Conservation (phyloP, 2,329 filamentous ascomycete genomes). For the Claviceps citrina region DNA sequence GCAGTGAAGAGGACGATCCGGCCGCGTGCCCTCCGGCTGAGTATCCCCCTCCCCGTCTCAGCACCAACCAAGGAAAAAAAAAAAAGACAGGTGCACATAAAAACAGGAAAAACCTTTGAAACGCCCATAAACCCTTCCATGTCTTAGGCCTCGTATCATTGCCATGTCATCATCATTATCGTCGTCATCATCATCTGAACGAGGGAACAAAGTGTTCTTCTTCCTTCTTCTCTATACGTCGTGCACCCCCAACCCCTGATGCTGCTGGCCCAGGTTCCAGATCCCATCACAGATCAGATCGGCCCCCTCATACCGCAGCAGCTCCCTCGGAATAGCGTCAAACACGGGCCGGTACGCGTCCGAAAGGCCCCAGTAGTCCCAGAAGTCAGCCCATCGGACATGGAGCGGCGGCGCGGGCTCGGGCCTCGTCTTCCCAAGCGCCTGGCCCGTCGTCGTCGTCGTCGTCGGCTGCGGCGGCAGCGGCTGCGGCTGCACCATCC, state of each 20-base stretch:
- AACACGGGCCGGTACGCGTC: constrained; percentile 10
- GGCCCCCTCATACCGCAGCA: constrained; percentile 9
- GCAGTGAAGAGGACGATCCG: no score
- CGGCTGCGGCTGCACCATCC: constrained; percentile 5
- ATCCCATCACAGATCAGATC: constrained; percentile 14
- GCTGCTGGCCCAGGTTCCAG: constrained; percentile 12
- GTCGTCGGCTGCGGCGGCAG: constrained; percentile 6
- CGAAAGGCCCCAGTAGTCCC: constrained; percentile 9
- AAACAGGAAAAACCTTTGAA: no score
- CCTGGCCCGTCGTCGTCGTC: no score
- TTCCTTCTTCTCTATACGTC: no score
- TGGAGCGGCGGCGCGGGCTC: constrained; percentile 6
- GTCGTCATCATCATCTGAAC: no score
- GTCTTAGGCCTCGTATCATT: no score
- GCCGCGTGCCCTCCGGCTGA: no score
- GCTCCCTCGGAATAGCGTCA: constrained; percentile 11
- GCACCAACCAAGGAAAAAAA: no score
- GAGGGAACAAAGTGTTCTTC: background rate
- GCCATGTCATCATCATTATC: no score
- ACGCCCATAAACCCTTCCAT: no score
- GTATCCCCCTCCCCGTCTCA: no score
- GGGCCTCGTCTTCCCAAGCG: constrained; percentile 7
- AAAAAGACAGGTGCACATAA: no score
- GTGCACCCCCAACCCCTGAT: constrained; percentile 4
- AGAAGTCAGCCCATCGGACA: constrained; percentile 13